Evolutionary conservation across 2,329 filamentous ascomycete genomes (phyloP).

Genomic region (Penicillium sp.): DNA sequence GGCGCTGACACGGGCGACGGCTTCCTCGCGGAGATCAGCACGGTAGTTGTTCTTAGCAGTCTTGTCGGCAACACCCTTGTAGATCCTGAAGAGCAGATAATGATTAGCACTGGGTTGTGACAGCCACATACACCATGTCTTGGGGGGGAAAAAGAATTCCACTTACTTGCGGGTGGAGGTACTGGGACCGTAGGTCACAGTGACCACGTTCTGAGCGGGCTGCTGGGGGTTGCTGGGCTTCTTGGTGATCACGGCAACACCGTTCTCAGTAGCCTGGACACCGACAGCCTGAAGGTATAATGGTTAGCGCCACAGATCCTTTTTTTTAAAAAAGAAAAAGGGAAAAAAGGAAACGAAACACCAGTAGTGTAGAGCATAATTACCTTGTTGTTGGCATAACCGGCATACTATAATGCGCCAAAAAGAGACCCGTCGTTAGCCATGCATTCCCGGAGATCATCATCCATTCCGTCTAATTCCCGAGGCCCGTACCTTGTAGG

Average conservation of each 20-base stretch:
- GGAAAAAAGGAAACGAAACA: background rate
- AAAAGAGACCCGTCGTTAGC: slow-evolving; percentile 22
- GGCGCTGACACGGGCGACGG: slow-evolving; percentile 83
- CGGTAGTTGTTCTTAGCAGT: slow-evolving; percentile 86
- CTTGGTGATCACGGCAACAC: slow-evolving; percentile 81
- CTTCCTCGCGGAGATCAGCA: slow-evolving; percentile 70
- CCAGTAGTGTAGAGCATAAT: slow-evolving; percentile 4
- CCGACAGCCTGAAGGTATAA: slow-evolving; percentile 68
- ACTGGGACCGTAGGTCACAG: slow-evolving; percentile 68
- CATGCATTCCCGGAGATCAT: slow-evolving; percentile 19
- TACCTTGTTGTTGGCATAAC: slow-evolving; percentile 94
- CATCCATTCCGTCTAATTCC: background rate
- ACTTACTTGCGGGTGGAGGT: slow-evolving; percentile 78
- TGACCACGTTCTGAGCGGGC: slow-evolving; percentile 66
- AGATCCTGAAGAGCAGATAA: slow-evolving; percentile 61
- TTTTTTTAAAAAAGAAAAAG: background rate
- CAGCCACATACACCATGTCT: background rate
- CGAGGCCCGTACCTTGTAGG: slow-evolving; percentile 68
- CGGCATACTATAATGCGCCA: slow-evolving; percentile 67
- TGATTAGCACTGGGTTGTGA: slow-evolving; percentile 6
- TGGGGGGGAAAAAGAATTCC: background rate
- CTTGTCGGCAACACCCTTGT: slow-evolving; percentile 80
- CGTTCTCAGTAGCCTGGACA: slow-evolving; percentile 71
- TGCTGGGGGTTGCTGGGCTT: slow-evolving; percentile 70
- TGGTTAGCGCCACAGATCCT: background rate